Conservation (phyloP, 257 asterid genomes). For the Fraxinus anomala region DNA sequence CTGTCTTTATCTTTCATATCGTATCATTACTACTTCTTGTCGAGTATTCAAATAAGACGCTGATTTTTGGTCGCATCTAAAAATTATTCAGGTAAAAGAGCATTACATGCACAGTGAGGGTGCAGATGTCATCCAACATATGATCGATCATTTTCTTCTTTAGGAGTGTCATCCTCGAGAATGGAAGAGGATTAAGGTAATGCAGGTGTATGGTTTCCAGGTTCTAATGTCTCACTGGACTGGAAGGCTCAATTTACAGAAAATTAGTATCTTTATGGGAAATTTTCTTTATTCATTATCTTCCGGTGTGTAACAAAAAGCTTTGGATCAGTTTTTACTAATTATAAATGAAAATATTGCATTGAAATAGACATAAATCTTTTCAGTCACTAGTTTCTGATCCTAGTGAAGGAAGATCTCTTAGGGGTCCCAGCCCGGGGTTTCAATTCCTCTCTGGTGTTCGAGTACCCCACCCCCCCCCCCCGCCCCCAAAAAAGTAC, state of each 20-base stretch:
- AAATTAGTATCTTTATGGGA: neutral
- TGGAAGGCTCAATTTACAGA: constrained; percentile 1
- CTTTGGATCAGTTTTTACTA: neutral
- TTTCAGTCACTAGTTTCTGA: neutral
- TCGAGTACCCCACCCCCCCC: no score
- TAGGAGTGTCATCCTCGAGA: constrained; percentile 27
- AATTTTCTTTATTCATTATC: constrained; percentile 11
- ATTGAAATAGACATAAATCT: neutral
- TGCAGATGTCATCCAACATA: constrained; percentile 85
- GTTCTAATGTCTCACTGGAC: neutral
- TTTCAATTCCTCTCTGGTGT: no score
- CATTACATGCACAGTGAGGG: constrained; percentile 75
- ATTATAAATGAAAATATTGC: neutral
- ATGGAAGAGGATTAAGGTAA: neutral
- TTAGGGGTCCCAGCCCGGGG: neutral
- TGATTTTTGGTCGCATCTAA: constrained; percentile 6
- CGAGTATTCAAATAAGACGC: neutral
- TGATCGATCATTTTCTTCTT: constrained; percentile 76
- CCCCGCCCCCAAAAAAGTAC: no score
- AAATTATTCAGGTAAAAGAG: constrained; percentile 70
- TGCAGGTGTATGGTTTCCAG: neutral
- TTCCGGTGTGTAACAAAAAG: constrained; percentile 5
- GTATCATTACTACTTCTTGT: neutral
- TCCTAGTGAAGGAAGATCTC: neutral
- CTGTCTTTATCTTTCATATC: neutral